A percentile compares a stretch with the other conserved stretches of the same genome.
Evolutionary conservation across 352 stramenopile genomes (phyloP).

Genomic region (Phytophthora cryptogea): DNA sequence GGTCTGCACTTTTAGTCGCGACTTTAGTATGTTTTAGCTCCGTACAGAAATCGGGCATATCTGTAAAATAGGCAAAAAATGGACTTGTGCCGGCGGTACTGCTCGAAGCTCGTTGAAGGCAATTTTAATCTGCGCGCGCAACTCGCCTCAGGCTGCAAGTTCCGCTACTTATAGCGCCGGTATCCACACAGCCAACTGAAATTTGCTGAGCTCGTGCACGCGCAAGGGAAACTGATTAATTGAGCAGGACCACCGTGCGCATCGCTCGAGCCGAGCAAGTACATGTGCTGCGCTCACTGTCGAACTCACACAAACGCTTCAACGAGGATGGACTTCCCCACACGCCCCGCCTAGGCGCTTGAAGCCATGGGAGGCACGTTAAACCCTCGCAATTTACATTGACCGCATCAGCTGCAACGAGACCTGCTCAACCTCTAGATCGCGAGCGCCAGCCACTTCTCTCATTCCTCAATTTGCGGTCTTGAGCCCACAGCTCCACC

Average conservation of each 20-base stretch:
- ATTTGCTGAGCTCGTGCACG: no score
- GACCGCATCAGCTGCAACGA: constrained; percentile 12
- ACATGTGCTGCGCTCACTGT: constrained; percentile 1
- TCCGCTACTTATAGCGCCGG: no score
- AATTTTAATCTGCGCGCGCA: constrained; percentile 6
- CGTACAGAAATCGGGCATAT: no score
- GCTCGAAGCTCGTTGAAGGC: not conserved
- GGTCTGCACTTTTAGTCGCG: constrained; percentile 17
- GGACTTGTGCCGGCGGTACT: not conserved
- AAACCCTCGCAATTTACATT: constrained; percentile 17
- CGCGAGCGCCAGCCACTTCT: not conserved
- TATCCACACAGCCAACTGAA: no score
- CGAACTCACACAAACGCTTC: constrained; percentile 21
- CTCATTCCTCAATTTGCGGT: constrained; percentile 31
- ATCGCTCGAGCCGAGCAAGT: not conserved
- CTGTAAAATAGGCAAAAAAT: not conserved
- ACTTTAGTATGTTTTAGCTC: constrained; percentile 16
- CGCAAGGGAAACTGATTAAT: not conserved
- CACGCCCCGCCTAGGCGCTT: constrained; percentile 26
- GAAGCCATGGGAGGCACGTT: constrained; percentile 16
- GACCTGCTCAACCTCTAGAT: not conserved
- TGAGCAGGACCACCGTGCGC: not conserved
- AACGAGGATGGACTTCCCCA: constrained; percentile 35
- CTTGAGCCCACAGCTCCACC: constrained; percentile 17
- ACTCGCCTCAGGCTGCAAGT: not conserved